Evolutionary conservation across 2,329 filamentous ascomycete species (phyloP).

Genomic region (Monosporascus sp.): DNA sequence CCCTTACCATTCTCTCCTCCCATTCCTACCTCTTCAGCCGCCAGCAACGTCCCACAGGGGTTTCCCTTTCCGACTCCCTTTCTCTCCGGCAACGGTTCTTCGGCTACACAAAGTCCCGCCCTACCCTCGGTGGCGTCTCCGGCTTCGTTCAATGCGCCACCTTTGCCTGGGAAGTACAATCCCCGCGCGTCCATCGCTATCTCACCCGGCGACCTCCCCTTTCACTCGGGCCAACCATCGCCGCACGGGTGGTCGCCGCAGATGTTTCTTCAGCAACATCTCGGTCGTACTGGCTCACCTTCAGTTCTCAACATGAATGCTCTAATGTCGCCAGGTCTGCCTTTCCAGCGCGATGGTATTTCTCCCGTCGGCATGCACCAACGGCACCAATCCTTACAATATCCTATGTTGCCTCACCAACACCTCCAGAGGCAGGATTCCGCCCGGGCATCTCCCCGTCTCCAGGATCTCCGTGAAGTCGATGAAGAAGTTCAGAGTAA

Average conservation of each 20-base stretch:
- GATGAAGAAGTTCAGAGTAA: slow-evolving; percentile 54
- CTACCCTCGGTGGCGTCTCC: slow-evolving; percentile 66
- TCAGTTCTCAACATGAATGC: slow-evolving; percentile 48
- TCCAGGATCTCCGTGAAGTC: slow-evolving; percentile 70
- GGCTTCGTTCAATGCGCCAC: slow-evolving; percentile 56
- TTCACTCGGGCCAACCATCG: slow-evolving; percentile 59
- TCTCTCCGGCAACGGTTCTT: slow-evolving; percentile 52
- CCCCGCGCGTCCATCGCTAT: slow-evolving; percentile 68
- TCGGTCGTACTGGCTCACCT: slow-evolving; percentile 58
- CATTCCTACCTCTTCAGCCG: slow-evolving; percentile 70
- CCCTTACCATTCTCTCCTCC: slow-evolving; percentile 79
- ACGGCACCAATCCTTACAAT: slow-evolving; percentile 55
- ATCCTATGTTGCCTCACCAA: slow-evolving; percentile 49
- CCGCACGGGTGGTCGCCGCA: slow-evolving; percentile 54
- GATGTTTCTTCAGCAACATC: slow-evolving; percentile 46
- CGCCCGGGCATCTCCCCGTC: slow-evolving; percentile 50
- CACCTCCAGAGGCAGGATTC: slow-evolving; percentile 51
- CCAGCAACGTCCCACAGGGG: slow-evolving; percentile 56
- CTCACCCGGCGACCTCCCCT: slow-evolving; percentile 58
- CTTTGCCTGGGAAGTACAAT: slow-evolving; percentile 55
- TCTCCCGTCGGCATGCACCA: slow-evolving; percentile 43
- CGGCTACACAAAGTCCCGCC: slow-evolving; percentile 57
- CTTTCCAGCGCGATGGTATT: slow-evolving; percentile 51
- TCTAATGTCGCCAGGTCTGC: slow-evolving; percentile 59
- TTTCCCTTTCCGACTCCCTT: slow-evolving; percentile 55